Base-by-base conservation (phyloP, 306 rosid species). In the Vicia sativa region DNA sequence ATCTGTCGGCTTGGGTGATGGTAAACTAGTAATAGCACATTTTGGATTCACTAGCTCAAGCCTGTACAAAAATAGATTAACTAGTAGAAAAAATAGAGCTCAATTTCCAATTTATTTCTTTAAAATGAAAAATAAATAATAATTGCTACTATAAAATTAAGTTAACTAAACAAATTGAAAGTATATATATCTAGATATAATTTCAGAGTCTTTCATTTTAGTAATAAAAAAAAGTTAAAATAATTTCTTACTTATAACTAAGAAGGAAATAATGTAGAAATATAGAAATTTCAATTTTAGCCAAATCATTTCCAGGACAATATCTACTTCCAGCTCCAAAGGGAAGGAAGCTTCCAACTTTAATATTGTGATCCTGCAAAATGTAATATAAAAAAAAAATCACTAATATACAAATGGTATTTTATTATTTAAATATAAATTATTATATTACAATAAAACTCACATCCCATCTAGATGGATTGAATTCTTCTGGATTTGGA, bases 391-490 rank as follows among this genome's bases (percentile, higher is more conserved):
- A 29, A 29, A 29, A 29, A 29, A 29, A 29, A 29, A 4, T 29
- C 35, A 29, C 35, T 29, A 29, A 29, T 29, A 29, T 29, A 29
- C 35, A 4, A 29, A 29, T 4, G 5, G 5, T 28, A 1, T 28
- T 28, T 28, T 28, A 5, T 29, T 29, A 5, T 4, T 29, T 29
- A 29, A 29, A 29, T 29, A 29, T 29, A 29, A 29, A 29, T 29
- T 29, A 29, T 5, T 5, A 29, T 29, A 29, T 29, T 29, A 29
- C 1, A 29, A 29, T 16, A 18, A 34, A 55, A 55, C 61, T 55
- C 9, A 55, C 61, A 12, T 55, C 10, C 61, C 56, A 50, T 50
- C 56, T 50, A 1, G 56, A 50, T 50, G 56, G 56, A 19, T 50
- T 19, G 21, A 50, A 54, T 54, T 54, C 38, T 5, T 54, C 11